These are phyloP conservation scores for Acanthamoeba sp. DNA, from an alignment of 208 protist genomes.

Conservation along the genomic window DNA sequence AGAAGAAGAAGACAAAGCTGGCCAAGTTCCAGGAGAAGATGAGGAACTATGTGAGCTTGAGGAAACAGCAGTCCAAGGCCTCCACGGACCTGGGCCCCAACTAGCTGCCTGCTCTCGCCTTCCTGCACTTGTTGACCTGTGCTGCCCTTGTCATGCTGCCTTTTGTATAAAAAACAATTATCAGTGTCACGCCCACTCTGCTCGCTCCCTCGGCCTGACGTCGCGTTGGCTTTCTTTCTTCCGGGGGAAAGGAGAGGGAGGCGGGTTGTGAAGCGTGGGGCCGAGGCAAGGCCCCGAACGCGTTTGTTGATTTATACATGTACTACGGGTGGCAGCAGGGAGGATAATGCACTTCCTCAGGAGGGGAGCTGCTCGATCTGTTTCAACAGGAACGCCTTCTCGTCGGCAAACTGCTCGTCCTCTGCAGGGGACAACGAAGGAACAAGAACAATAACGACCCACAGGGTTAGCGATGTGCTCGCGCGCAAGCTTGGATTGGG, in stretches of 20 bases:
- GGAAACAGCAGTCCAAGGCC: slow-evolving; percentile 56
- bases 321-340: too few relatives aligned
- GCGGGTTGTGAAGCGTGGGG: too few relatives aligned
- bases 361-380: slow-evolving; percentile 68
- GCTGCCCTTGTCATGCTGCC: not conserved
- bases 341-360: too few relatives aligned
- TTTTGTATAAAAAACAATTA: slow-evolving; percentile 16
- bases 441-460: not conserved
- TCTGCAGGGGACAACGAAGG: slow-evolving; percentile 10
- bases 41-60: slow-evolving; percentile 67
- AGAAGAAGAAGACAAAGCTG: slow-evolving; percentile 74
- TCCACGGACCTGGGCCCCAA: not conserved
- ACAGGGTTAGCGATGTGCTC: not conserved
- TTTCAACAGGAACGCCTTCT: slow-evolving; percentile 65
- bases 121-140: too few relatives aligned
- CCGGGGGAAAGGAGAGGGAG: too few relatives aligned
- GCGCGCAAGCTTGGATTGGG: not conserved
- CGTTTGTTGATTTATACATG: too few relatives aligned
- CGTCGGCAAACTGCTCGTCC: slow-evolving; percentile 68
- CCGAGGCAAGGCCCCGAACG: too few relatives aligned
- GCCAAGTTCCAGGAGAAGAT: slow-evolving; percentile 78
- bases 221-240: too few relatives aligned
- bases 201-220: too few relatives aligned
- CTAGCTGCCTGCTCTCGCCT: not conserved
- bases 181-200: not conserved